These are phyloP conservation scores for Aegilops speltoides DNA, from an alignment of 176 grass and related monocot species.

Conservation along the genomic window DNA sequence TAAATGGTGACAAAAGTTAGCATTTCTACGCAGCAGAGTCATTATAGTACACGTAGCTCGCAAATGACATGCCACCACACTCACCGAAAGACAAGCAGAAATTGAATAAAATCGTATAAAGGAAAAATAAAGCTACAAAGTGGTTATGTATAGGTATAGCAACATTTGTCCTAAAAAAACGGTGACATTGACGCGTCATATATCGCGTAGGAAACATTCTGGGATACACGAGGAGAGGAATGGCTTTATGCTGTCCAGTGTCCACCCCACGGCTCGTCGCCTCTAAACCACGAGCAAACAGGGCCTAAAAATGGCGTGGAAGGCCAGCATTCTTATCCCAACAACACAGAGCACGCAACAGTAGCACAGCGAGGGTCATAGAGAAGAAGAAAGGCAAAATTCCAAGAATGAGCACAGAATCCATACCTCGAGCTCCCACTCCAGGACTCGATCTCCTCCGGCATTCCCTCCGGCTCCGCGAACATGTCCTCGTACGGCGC, in stretches of 20 bases:
- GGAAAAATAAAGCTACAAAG: not conserved
- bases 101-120: not conserved
- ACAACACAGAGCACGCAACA: not conserved
- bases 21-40: not conserved
- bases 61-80: constrained; percentile 14
- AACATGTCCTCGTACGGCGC: constrained; percentile 73
- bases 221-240: constrained; percentile 12
- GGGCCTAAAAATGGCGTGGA: too few species aligned
- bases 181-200: not conserved
- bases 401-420: not conserved
- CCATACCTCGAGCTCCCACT: constrained; percentile 52
- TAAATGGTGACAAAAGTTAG: constrained; percentile 9
- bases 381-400: not conserved
- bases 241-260: not conserved
- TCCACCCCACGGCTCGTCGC: not conserved
- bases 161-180: too few species aligned
- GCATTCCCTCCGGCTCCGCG: constrained; percentile 26
- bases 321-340: not conserved
- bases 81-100: not conserved
- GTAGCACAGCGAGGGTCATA: not conserved
- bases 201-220: not conserved
- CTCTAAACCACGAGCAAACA: not conserved
- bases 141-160: too few species aligned
- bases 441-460: constrained; percentile 48
- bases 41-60: not conserved